Evolutionary conservation across 306 rosid species (phyloP).

Genomic region (Ammopiptanthus mongolicus): DNA sequence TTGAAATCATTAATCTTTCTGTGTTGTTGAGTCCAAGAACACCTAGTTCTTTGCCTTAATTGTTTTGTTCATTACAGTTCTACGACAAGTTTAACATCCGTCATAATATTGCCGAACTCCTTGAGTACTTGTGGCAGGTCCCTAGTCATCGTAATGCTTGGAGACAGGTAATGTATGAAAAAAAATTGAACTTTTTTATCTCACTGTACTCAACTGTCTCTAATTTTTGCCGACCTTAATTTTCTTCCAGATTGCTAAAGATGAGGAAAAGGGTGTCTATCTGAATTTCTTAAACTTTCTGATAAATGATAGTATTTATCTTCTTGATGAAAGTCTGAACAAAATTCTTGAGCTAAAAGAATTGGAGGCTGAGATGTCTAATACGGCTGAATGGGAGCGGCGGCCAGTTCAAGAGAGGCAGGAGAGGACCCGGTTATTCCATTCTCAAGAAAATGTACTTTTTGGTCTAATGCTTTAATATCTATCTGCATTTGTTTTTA

Average conservation of each 20-base stretch:
- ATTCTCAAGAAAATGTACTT: slow-evolving; percentile 88
- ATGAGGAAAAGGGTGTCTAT: slow-evolving; percentile 97
- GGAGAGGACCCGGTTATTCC: slow-evolving; percentile 94
- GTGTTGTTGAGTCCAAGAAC: slow-evolving; percentile 10
- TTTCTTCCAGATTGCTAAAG: slow-evolving; percentile 86
- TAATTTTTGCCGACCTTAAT: slow-evolving; percentile 11
- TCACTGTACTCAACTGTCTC: not conserved
- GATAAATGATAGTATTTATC: slow-evolving; percentile 94
- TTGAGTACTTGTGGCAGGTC: slow-evolving; percentile 96
- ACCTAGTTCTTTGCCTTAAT: slow-evolving; percentile 25
- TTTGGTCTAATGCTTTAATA: not conserved
- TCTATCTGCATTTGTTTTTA: slow-evolving; percentile 13
- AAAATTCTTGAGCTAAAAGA: slow-evolving; percentile 96
- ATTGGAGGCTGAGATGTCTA: slow-evolving; percentile 98
- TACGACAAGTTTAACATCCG: slow-evolving; percentile 98
- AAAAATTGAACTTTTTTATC: not conserved
- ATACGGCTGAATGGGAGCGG: slow-evolving; percentile 84
- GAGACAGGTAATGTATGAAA: slow-evolving; percentile 64
- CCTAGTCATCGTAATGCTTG: slow-evolving; percentile 98
- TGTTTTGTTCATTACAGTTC: slow-evolving; percentile 58
- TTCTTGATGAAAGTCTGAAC: slow-evolving; percentile 95
- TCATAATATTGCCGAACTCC: slow-evolving; percentile 96
- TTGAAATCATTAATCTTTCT: slow-evolving; percentile 7
- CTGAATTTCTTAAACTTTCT: slow-evolving; percentile 94
- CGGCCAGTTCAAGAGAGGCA: slow-evolving; percentile 94